phyloP scores from a whole-genome alignment of 805 yeast species.

The Lipomyces anomalus region DNA sequence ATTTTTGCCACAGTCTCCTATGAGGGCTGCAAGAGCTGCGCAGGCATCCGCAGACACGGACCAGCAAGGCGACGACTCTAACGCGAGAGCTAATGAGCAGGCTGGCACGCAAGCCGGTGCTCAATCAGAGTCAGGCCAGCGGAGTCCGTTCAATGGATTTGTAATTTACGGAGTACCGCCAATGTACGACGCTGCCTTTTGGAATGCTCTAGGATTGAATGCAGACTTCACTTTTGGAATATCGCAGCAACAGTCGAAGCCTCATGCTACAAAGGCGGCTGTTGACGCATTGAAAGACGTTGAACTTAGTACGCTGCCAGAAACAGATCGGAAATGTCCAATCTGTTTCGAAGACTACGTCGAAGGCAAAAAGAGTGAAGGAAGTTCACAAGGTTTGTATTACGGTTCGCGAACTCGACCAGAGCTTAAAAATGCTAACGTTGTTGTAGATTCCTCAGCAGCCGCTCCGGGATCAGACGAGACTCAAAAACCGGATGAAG shows the following conservation, averaged over 20 bases:
- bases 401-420: neutral
- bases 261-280: slow-evolving; percentile 33
- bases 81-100: slow-evolving; percentile 1
- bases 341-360: slow-evolving; percentile 42
- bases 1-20: slow-evolving; percentile 6
- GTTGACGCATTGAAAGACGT: slow-evolving; percentile 32
- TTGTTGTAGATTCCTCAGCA: neutral
- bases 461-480: neutral
- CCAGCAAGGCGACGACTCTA: neutral
- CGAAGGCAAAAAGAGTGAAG: slow-evolving; percentile 3
- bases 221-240: slow-evolving; percentile 6
- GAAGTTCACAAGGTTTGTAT: neutral
- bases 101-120: neutral
- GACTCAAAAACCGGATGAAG: neutral
- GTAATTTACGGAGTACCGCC: slow-evolving; percentile 13
- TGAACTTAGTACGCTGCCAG: slow-evolving; percentile 30
- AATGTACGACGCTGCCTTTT: neutral
- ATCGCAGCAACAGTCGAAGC: slow-evolving; percentile 16
- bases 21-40: neutral
- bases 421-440: neutral
- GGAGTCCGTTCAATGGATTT: slow-evolving; percentile 12
- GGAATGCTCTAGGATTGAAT: neutral
- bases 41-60: neutral
- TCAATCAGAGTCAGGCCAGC: neutral
- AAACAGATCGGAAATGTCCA: slow-evolving; percentile 36